Conservation (phyloP, 345 rosid species). For the Alliaria petiolata region DNA sequence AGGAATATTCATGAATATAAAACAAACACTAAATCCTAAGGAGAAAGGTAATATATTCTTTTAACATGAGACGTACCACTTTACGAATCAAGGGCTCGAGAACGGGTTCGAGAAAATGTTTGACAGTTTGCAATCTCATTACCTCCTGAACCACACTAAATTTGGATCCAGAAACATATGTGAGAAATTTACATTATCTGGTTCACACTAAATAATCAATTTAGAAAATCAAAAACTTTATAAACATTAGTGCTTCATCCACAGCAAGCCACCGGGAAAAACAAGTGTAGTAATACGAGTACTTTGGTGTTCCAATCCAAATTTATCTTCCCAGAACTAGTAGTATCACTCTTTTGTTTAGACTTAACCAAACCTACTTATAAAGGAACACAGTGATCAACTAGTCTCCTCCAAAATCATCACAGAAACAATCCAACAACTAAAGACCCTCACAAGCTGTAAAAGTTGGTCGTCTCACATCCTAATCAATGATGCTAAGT, state of each 20-base stretch:
- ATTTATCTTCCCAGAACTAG: not conserved
- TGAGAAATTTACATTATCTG: slow-evolving; percentile 6
- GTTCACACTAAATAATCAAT: not conserved
- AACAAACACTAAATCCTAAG: not conserved
- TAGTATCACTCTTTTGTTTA: not conserved
- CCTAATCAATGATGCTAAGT: not conserved
- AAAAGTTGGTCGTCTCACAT: not conserved
- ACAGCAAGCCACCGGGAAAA: too few species aligned
- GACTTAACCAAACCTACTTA: not conserved
- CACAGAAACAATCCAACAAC: not conserved
- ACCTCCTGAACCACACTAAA: slow-evolving; percentile 92
- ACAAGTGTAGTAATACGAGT: too few species aligned
- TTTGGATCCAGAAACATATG: slow-evolving; percentile 20
- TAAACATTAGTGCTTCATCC: too few species aligned
- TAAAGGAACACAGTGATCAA: not conserved
- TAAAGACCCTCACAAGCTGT: not conserved
- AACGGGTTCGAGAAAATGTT: slow-evolving; percentile 76
- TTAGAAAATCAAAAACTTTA: not conserved
- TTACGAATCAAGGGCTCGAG: slow-evolving; percentile 92
- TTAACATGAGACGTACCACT: slow-evolving; percentile 57
- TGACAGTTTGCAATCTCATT: slow-evolving; percentile 67
- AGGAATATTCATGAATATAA: not conserved
- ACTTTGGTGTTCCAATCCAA: too few species aligned
- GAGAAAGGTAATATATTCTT: not conserved
- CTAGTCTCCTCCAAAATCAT: not conserved